phyloP scores from a whole-genome alignment of 2,329 filamentous ascomycete species.

The Aspergillus awamori region DNA sequence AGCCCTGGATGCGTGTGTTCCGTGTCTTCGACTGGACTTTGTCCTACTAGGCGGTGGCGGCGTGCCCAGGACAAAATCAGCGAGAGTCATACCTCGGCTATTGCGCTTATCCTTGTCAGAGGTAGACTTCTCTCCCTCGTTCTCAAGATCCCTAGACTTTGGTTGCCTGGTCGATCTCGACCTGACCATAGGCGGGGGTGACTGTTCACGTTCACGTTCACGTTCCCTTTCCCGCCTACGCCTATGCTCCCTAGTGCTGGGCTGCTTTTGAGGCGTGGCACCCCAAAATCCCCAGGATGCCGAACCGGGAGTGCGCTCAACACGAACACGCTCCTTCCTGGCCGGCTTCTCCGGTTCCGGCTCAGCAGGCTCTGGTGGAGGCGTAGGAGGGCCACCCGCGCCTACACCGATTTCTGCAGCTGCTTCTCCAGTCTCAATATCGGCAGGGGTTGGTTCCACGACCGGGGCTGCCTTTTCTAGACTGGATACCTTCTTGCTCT shows the following conservation, averaged over 20 bases:
- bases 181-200: constrained; percentile 50
- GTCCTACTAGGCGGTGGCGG: constrained; percentile 62
- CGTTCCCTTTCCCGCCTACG: constrained; percentile 48
- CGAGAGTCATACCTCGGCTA: constrained; percentile 61
- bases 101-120: constrained; percentile 69
- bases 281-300: constrained; percentile 78
- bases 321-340: constrained; percentile 76
- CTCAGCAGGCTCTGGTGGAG: constrained; percentile 57
- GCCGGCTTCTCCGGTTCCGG: constrained; percentile 57
- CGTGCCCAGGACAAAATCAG: constrained; percentile 67
- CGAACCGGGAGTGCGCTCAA: constrained; percentile 68
- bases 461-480: constrained; percentile 30
- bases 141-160: constrained; percentile 62
- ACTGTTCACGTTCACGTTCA: constrained; percentile 49
- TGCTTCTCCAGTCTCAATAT: constrained; percentile 39
- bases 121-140: constrained; percentile 63
- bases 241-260: constrained; percentile 54
- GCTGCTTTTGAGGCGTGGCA: constrained; percentile 54
- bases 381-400: constrained; percentile 48
- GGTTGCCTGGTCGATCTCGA: constrained; percentile 63
- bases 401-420: constrained; percentile 29
- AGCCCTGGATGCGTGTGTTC: constrained; percentile 57
- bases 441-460: constrained; percentile 54
- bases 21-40: constrained; percentile 67
- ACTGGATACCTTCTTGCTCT: constrained; percentile 37